Evolutionary conservation across 2,329 filamentous ascomycete genomes (phyloP).

Genomic region (Pseudogymnoascus sp.): DNA sequence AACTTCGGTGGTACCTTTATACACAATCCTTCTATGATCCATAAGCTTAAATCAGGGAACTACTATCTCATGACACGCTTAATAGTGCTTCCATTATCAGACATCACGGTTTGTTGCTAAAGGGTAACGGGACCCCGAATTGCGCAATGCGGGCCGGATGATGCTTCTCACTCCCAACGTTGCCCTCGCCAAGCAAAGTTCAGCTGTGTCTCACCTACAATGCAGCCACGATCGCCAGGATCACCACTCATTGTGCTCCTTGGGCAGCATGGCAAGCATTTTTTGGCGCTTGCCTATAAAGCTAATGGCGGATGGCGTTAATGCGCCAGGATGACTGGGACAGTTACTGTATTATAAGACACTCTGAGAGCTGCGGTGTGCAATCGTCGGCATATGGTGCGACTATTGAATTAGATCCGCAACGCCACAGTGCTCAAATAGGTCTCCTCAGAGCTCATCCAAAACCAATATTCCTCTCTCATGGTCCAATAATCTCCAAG

Average conservation of each 20-base stretch:
- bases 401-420: neutral
- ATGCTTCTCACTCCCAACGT: neutral
- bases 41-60: neutral
- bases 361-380: neutral
- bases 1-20: neutral
- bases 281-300: neutral
- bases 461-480: neutral
- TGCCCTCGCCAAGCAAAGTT: neutral
- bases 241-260: neutral
- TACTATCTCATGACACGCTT: neutral
- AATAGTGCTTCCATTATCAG: neutral
- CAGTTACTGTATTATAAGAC: neutral
- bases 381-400: neutral
- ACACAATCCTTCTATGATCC: neutral
- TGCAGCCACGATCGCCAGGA: neutral
- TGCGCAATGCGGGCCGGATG: neutral
- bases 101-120: neutral
- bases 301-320: neutral
- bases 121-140: neutral
- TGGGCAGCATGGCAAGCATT: neutral
- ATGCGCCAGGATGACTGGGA: neutral
- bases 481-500: neutral
- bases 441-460: neutral
- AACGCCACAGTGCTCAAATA: neutral
- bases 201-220: neutral